phyloP scores from a whole-genome alignment of 768 basidiomycete species.

The Amanita inopinata region DNA sequence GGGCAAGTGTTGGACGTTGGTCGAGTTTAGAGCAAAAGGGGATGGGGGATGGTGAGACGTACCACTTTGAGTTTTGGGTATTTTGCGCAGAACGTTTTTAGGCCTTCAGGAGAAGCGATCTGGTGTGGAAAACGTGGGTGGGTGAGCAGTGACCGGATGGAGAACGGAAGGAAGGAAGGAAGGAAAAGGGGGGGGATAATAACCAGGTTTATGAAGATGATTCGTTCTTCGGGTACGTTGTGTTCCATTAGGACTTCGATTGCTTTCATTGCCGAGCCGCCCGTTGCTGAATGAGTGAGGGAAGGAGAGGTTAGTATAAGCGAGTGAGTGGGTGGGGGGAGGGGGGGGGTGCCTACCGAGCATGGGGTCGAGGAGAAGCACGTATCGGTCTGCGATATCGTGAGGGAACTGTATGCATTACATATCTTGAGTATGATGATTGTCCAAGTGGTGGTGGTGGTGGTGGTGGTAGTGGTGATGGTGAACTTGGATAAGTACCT shows the following conservation, averaged over 20 bases:
- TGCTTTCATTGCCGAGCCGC: constrained; percentile 96
- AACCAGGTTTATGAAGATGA: constrained; percentile 91
- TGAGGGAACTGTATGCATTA: constrained; percentile 79
- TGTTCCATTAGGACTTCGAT: constrained; percentile 89
- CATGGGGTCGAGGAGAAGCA: constrained; percentile 96
- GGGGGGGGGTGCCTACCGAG: constrained; percentile 50
- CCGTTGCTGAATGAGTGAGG: constrained; percentile 51
- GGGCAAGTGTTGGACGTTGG: too few relatives aligned
- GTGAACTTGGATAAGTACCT: constrained; percentile 44
- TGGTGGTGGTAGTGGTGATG: background rate
- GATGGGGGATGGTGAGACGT: constrained; percentile 19
- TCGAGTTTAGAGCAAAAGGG: too few relatives aligned
- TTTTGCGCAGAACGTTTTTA: constrained; percentile 64
- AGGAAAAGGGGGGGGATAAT: constrained; percentile 15
- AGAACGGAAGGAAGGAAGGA: background rate
- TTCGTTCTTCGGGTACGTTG: constrained; percentile 89
- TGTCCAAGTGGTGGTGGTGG: background rate
- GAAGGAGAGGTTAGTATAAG: background rate
- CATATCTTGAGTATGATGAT: background rate
- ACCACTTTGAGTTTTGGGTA: constrained; percentile 76
- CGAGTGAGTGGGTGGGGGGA: constrained; percentile 3
- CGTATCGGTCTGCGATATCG: constrained; percentile 86
- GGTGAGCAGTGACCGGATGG: background rate
- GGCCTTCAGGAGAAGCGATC: constrained; percentile 89
- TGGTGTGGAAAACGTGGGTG: constrained; percentile 23